These are phyloP conservation scores for Skeletonema costatum DNA, from an alignment of 108 stramenopile species.

Conservation along the genomic window DNA sequence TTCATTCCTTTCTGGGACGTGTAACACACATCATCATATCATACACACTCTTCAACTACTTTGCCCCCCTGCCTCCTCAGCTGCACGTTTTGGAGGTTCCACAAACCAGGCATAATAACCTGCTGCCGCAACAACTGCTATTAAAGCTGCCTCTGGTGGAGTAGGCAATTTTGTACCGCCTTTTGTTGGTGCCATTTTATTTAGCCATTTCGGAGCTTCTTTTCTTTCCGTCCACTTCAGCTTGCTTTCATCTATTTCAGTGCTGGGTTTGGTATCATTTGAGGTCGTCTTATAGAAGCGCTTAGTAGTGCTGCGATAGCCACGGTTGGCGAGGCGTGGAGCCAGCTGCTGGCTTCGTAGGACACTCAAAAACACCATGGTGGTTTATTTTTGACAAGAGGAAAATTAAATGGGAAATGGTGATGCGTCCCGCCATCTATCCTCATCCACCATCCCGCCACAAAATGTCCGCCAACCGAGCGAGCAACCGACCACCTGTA, in stretches of 20 bases:
- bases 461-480: no score
- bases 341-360: neutral
- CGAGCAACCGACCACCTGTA: no score
- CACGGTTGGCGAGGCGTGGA: neutral
- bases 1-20: neutral
- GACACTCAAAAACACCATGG: neutral
- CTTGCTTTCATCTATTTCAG: slow-evolving; percentile 12
- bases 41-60: neutral
- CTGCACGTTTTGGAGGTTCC: slow-evolving; percentile 20
- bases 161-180: slow-evolving; percentile 45
- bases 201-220: slow-evolving; percentile 50
- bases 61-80: neutral
- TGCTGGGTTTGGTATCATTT: neutral
- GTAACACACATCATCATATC: neutral
- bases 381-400: neutral
- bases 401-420: no score
- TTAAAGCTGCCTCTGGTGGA: slow-evolving; percentile 26
- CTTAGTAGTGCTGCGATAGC: neutral
- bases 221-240: slow-evolving; percentile 48
- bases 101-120: slow-evolving; percentile 42
- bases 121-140: slow-evolving; percentile 9
- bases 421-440: no score
- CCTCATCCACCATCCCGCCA: no score
- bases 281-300: neutral
- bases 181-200: slow-evolving; percentile 37